A percentile compares a stretch with the other conserved stretches of the same genome.
Evolutionary conservation across 1,139 yeast genomes (phyloP).

Genomic region (Taphrina betulina): DNA sequence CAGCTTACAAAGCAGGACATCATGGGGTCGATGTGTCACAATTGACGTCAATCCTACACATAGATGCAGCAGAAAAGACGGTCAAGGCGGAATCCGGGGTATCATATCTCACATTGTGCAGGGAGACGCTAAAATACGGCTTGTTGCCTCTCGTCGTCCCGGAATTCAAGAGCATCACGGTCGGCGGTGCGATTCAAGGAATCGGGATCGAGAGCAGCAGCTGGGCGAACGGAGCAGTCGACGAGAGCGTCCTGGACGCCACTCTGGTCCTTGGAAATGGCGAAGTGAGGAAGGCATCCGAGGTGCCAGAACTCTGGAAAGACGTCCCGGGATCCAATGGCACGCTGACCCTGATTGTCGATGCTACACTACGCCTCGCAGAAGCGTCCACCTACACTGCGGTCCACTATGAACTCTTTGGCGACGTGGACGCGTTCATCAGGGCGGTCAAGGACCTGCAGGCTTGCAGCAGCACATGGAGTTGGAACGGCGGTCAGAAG

Average conservation of each 20-base stretch:
- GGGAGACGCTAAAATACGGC: slow-evolving; percentile 10
- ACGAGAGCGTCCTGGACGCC: slow-evolving; percentile 5
- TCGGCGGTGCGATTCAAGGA: slow-evolving; percentile 26
- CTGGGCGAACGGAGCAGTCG: slow-evolving; percentile 18
- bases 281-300: neutral
- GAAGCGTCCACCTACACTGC: neutral
- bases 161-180: slow-evolving; percentile 18
- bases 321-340: slow-evolving; percentile 15
- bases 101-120: slow-evolving; percentile 4
- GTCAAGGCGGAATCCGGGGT: slow-evolving; percentile 6
- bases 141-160: slow-evolving; percentile 20
- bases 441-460: neutral
- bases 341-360: slow-evolving; percentile 16
- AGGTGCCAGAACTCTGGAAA: slow-evolving; percentile 16
- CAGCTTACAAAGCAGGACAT: slow-evolving; percentile 10
- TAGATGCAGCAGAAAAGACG: neutral
- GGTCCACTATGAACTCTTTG: slow-evolving; percentile 1
- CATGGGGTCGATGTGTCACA: slow-evolving; percentile 3
- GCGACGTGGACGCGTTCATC: neutral
- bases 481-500: slow-evolving; percentile 1
- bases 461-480: neutral
- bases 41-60: neutral
- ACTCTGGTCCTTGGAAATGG: slow-evolving; percentile 19
- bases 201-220: slow-evolving; percentile 24
- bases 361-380: slow-evolving; percentile 1